Base-by-base conservation (phyloP, 2,329 filamentous ascomycete genomes). In the Dendryphion nanum region DNA sequence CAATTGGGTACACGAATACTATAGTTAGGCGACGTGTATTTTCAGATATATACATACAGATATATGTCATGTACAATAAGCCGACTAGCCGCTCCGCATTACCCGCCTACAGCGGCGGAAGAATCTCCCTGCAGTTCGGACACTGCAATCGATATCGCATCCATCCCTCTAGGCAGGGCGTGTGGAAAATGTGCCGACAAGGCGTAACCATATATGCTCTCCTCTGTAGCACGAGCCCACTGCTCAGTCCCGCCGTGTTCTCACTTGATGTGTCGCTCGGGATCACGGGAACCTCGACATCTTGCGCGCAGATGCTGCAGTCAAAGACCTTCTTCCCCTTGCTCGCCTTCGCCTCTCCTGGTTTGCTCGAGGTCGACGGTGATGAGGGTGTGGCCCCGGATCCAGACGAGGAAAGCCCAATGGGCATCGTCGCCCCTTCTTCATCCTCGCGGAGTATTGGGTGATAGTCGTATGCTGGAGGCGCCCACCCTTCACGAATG, bases 151-250 rank as follows among this genome's bases (percentile, higher is more conserved):
- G 73, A 63, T 94, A 89, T 60, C 87, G 79, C 86, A 98, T 93
- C 93, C 93, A 97, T 26, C 89, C 89, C 69, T 97, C 91, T 51
- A 98, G 70, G 66, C 93, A 98, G 20, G 77, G 74, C 40, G 83
- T 93, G 62, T 98, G 93, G 63, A 98, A 98, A 33, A 97, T 89
- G 69, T 98, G 93, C 38, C 90, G 75, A 66, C 93, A 98, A 33
- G 93, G 93, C 40, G 93, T 98, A 16, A 97, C 88, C 93, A 98
- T 98, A 68, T 97, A 97, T 52, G 79, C 76, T 34, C 90, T 79
- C 44, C 91, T 75, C 20, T 86, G 86, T 50, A 97, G 74, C 38
- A 95, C 79, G 19, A 83, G 83, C 0, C 23, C 23, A 26, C 23
- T 26, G 4, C 67, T 68, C 29, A 71, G 62, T 33, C 71, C 67